A percentile compares a stretch with the other conserved stretches of the same genome.
phyloP scores from a whole-genome alignment of 345 rosid species.

The Combretum micranthum region DNA sequence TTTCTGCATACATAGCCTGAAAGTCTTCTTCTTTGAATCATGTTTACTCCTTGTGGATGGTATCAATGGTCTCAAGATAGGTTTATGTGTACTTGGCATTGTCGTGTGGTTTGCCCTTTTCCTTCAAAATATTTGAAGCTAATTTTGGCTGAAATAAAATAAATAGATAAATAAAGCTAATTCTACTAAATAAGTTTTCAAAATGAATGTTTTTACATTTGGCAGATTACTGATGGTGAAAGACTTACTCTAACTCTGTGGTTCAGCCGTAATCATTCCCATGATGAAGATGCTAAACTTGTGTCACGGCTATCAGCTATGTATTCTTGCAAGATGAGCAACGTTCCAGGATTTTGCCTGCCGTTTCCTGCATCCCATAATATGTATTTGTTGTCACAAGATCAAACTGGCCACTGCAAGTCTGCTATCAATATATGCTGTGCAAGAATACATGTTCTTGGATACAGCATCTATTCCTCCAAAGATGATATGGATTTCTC shows the following conservation, averaged over 20 bases:
- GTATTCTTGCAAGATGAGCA: constrained; percentile 7
- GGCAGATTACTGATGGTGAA: constrained; percentile 71
- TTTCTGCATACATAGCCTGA: no score
- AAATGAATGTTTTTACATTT: constrained; percentile 9
- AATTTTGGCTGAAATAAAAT: no score
- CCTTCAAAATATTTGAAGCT: no score
- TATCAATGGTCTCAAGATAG: no score
- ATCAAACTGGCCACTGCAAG: constrained; percentile 29
- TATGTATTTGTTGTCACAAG: constrained; percentile 75
- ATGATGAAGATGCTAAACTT: constrained; percentile 81
- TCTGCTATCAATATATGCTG: constrained; percentile 60
- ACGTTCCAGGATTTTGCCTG: constrained; percentile 14
- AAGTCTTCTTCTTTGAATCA: no score
- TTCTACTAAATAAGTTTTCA: constrained; percentile 1
- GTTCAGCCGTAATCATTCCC: constrained; percentile 78
- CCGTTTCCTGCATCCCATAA: constrained; percentile 63
- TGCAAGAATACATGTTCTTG: constrained; percentile 60
- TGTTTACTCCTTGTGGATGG: no score
- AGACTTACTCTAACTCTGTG: constrained; percentile 83
- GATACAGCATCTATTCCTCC: constrained; percentile 40
- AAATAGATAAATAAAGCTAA: no score
- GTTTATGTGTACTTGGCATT: no score
- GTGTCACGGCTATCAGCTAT: constrained; percentile 49
- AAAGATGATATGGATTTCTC: constrained; percentile 15
- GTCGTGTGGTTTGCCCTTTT: no score